phyloP scores from a whole-genome alignment of 2,329 filamentous ascomycete species.

The Drechslerella dactyloides region DNA sequence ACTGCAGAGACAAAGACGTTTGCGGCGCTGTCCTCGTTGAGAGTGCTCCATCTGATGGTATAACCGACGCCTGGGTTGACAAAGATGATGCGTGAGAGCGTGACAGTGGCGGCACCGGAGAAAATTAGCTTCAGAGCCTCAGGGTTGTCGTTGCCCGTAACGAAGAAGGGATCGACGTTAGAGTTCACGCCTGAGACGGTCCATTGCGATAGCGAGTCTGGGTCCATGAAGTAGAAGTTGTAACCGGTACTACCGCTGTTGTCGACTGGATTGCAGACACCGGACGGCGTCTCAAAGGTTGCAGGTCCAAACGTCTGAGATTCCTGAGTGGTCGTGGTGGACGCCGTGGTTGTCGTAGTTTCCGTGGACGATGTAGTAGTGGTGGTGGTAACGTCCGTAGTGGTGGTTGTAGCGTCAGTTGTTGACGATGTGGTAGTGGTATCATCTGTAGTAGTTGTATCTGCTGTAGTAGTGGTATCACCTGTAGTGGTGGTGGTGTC shows the following conservation, averaged over 20 bases:
- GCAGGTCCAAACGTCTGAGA: neutral
- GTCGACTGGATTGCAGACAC: constrained; percentile 6
- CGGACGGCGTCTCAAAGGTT: constrained; percentile 6
- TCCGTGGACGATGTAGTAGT: neutral
- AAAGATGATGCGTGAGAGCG: neutral
- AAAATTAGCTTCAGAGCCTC: neutral
- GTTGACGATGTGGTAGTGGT: neutral
- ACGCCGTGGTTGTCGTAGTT: neutral
- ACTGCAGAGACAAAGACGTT: neutral
- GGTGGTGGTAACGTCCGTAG: neutral
- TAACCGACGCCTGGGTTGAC: constrained; percentile 2
- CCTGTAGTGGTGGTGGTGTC: neutral
- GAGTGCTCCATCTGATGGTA: constrained; percentile 8
- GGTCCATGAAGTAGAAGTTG: constrained; percentile 18
- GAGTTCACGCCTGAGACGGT: neutral
- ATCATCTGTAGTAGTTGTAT: neutral
- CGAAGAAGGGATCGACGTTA: neutral
- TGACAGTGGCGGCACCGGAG: neutral
- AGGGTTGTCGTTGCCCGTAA: neutral
- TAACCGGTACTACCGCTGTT: constrained; percentile 6
- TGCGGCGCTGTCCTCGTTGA: neutral
- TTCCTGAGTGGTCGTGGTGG: neutral
- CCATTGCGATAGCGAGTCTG: constrained; percentile 10
- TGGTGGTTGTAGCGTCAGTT: neutral
- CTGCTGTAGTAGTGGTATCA: neutral